A percentile compares a stretch with the other conserved stretches of the same genome.
phyloP scores from a whole-genome alignment of 139 green algal genomes.

The Coccomyxa sp. region DNA sequence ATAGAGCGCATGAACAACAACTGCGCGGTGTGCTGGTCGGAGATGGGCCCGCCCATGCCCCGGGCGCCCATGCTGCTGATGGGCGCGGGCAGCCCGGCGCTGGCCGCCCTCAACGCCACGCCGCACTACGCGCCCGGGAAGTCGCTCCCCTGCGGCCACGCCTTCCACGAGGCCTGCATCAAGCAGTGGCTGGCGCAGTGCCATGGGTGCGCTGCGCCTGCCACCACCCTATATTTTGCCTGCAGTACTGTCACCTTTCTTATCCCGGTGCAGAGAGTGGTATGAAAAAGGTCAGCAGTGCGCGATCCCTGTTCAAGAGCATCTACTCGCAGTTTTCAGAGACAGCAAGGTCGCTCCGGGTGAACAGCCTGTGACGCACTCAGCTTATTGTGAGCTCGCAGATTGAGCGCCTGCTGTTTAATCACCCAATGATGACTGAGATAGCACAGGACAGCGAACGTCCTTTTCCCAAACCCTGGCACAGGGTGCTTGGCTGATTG shows the following conservation, averaged over 20 bases:
- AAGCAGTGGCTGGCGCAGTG: constrained; percentile 78
- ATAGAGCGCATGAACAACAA: constrained; percentile 70
- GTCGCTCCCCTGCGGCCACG: constrained; percentile 65
- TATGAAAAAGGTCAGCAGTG: too few relatives aligned
- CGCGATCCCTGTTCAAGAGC: too few relatives aligned
- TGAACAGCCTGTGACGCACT: too few relatives aligned
- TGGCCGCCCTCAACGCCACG: constrained; percentile 8
- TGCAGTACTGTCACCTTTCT: neutral
- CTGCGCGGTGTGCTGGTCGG: constrained; percentile 79
- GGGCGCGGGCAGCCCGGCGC: neutral
- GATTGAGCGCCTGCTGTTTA: too few relatives aligned
- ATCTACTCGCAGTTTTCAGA: too few relatives aligned
- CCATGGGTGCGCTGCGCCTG: constrained; percentile 34
- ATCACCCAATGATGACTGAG: too few relatives aligned
- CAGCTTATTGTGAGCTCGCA: too few relatives aligned
- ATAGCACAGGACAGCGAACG: too few relatives aligned
- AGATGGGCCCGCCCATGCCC: constrained; percentile 32
- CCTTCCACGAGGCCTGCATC: constrained; percentile 73
- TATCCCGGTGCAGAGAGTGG: too few relatives aligned
- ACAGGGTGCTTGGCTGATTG: too few relatives aligned
- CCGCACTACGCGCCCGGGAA: constrained; percentile 14
- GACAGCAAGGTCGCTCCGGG: too few relatives aligned
- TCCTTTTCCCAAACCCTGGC: too few relatives aligned
- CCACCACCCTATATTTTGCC: neutral
- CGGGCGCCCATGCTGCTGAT: neutral